Base-by-base conservation (phyloP, 768 basidiomycete genomes). In the Boletus sp. region DNA sequence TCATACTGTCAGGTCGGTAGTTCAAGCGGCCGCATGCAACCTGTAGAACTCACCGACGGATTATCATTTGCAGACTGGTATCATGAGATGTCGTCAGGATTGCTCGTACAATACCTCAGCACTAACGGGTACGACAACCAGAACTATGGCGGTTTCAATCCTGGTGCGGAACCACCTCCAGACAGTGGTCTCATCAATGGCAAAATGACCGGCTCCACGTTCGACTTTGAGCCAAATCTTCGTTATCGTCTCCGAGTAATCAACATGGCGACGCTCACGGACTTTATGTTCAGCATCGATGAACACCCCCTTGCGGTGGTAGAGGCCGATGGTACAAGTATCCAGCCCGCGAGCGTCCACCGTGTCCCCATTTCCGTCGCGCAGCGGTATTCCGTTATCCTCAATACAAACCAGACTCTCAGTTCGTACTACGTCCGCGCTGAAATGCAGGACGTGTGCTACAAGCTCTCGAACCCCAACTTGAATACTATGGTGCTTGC, bases 351-450 rank as follows among this genome's bases (percentile, higher is more conserved):
- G 42, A 41, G 55, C 14, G 79, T 80, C 10, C 61, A 75, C 17
- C 71, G 75, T 12, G 63, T 83, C 53, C 68, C 69, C 3, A 50
- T 82, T 54, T 73, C 73, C 28, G 72, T 81, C 42, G 81, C 80
- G 2, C 81, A 82, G 68, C 74, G 81, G 42, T 80, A 81, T 62
- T 77, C 75, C n/a, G 80, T 78, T 35, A 69, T 83, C 39, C 63
- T 82, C 15, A 59, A 58, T 24, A 75, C 80, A 36, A 76, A 79
- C 56, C 71, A 71, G 56, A 76, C 74, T 7, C 62, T 51, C 30
- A 73, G 71, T 20, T 64, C 67, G 5, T 76, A 75, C 47, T 67
- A 68, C 18, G 60, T 80, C 59, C 73, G 78, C 24, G 73, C 74
- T 10, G 71, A 69, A 40, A 61, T 79, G 59, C 75, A 77, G 46